Base-by-base conservation (phyloP, 2,329 filamentous ascomycete species). In the Pseudogymnoascus sp. region DNA sequence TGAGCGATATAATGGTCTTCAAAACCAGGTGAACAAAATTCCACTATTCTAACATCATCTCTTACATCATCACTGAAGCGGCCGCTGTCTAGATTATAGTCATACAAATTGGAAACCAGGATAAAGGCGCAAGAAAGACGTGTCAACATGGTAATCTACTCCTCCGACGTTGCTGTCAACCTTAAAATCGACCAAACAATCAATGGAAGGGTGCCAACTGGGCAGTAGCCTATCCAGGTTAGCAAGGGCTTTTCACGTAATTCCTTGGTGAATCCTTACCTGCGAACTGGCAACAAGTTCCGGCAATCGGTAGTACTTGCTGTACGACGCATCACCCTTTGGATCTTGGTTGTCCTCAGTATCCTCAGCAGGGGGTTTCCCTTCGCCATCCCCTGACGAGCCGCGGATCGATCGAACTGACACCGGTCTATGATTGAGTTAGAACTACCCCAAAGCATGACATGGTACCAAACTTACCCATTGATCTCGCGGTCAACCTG, bases 401-500 rank as follows among this genome's bases (percentile, higher is more conserved):
- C 70, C 65, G 63, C 72, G 70, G 13, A 70, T 67, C 12, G 73
- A 70, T 65, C 77, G 77, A 44, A 79, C 71, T 17, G 77, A 79
- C 60, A 75, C 69, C 25, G 77, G 76, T 44, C 77, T 79, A 64
- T 64, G 35, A n/a, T 38, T 42, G 58, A 58, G 59, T 70, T 64
- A 69, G 65, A 13, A 10, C 5, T 7, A 39, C 13, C 6, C 17
- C 35, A 0, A 58, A 17, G 5, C 12, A 36, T 60, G 7, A 3
- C 9, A 4, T 41, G 21, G 13, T 42, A 17, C 27, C 31, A 21
- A 17, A 72, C 84, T 75, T 78, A 87, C 86, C 94, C 94, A 73
- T 95, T 94, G 64, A 97, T 84, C 73, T 96, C 90, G 44, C 87
- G 84, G 72, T 99, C 93, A 36, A 97, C 79, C 63, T 82, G 78